Evolutionary conservation across 2,329 filamentous ascomycete genomes (phyloP).

Genomic region (Stagonosporopsis vannaccii): DNA sequence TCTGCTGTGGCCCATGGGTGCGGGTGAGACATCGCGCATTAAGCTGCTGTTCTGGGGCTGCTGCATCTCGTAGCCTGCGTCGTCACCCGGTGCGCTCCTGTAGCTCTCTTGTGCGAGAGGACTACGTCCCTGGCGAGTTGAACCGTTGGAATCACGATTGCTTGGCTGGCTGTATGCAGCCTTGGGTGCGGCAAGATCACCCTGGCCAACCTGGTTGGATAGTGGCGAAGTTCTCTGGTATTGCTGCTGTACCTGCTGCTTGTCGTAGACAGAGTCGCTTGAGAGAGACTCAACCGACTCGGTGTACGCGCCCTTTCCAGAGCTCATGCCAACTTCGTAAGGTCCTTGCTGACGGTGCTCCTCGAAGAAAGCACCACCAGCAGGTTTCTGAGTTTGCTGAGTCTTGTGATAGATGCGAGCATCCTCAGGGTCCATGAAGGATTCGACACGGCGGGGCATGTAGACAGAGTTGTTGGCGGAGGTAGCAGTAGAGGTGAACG

Average conservation of each 20-base stretch:
- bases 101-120: slow-evolving; percentile 57
- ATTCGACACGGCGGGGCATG: slow-evolving; percentile 73
- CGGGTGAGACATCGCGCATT: slow-evolving; percentile 46
- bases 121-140: slow-evolving; percentile 49
- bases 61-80: slow-evolving; percentile 45
- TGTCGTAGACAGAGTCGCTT: slow-evolving; percentile 45
- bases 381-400: slow-evolving; percentile 58
- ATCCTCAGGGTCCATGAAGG: slow-evolving; percentile 80
- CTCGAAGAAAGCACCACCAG: slow-evolving; percentile 54
- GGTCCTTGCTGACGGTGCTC: slow-evolving; percentile 35
- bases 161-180: slow-evolving; percentile 35
- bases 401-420: slow-evolving; percentile 75
- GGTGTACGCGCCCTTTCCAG: slow-evolving; percentile 40
- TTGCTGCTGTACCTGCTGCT: slow-evolving; percentile 33
- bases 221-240: slow-evolving; percentile 42
- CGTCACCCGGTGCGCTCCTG: slow-evolving; percentile 41
- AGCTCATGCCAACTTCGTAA: slow-evolving; percentile 33
- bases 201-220: slow-evolving; percentile 35
- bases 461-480: slow-evolving; percentile 68
- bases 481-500: slow-evolving; percentile 63
- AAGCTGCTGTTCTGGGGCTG: slow-evolving; percentile 44
- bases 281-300: slow-evolving; percentile 48
- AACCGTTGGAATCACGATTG: slow-evolving; percentile 22
- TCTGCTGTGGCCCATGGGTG: slow-evolving; percentile 40
- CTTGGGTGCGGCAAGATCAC: slow-evolving; percentile 40